A percentile compares a stretch with the other conserved stretches of the same genome.
These are phyloP conservation scores for Pharus latifolius DNA, from an alignment of 176 grass and related monocot genomes.

Conservation along the genomic window DNA sequence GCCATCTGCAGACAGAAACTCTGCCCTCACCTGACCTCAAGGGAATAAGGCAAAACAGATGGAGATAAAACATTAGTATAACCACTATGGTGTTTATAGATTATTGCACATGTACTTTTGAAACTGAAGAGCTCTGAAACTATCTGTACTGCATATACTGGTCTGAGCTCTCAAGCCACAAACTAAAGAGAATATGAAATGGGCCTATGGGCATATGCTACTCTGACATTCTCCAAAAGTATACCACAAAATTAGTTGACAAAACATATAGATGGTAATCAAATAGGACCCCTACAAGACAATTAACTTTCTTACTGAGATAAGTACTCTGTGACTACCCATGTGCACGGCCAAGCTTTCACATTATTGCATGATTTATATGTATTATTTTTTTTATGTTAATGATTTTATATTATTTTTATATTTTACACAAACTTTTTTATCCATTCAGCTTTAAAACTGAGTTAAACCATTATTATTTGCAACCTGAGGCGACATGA, in stretches of 20 bases:
- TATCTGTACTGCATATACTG: neutral
- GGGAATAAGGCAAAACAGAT: neutral
- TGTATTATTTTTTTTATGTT: neutral
- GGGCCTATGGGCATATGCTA: neutral
- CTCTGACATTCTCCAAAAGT: neutral
- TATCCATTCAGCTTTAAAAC: neutral
- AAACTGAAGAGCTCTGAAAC: neutral
- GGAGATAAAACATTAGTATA: neutral
- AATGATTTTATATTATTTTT: neutral
- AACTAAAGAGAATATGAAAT: neutral
- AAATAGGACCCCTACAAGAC: neutral
- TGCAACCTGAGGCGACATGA: neutral
- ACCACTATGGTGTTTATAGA: neutral
- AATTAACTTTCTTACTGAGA: neutral
- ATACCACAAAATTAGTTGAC: neutral
- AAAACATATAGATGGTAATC: neutral
- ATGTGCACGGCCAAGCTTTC: neutral
- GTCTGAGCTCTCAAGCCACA: neutral
- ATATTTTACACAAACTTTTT: neutral
- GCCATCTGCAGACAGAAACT: slow-evolving; percentile 50
- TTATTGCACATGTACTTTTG: neutral
- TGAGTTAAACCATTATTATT: neutral
- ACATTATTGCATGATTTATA: neutral
- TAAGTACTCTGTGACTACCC: neutral
- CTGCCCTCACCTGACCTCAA: slow-evolving; percentile 57